A percentile compares a stretch with the other conserved stretches of the same genome.
Conservation (phyloP, 2,329 filamentous ascomycete species). For the Sporothrix globosa region DNA sequence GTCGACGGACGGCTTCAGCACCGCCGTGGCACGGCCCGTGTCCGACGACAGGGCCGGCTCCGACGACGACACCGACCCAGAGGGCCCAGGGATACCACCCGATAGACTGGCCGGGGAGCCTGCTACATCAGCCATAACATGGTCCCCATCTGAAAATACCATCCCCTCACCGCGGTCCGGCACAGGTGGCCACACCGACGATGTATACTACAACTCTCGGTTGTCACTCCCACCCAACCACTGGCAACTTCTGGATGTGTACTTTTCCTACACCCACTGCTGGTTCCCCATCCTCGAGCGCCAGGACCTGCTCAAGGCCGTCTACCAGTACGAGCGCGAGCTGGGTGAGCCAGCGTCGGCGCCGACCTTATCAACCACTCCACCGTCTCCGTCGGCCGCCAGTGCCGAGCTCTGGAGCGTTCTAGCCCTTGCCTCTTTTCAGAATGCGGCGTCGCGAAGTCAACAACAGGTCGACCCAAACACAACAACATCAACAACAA, state of each 20-base stretch:
- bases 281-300: slow-evolving; percentile 77
- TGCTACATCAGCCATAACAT: slow-evolving; percentile 37
- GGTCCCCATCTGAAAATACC: slow-evolving; percentile 44
- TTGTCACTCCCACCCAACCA: slow-evolving; percentile 54
- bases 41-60: slow-evolving; percentile 11
- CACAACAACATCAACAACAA: neutral
- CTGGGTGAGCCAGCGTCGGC: neutral
- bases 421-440: slow-evolving; percentile 60
- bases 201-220: neutral
- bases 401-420: slow-evolving; percentile 61
- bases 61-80: slow-evolving; percentile 5
- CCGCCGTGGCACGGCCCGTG: neutral
- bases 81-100: neutral
- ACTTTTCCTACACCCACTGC: slow-evolving; percentile 74
- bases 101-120: too few relatives aligned
- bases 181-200: neutral
- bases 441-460: slow-evolving; percentile 46
- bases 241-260: slow-evolving; percentile 68
- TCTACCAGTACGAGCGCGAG: slow-evolving; percentile 46
- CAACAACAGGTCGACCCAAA: neutral
- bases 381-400: neutral
- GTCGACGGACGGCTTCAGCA: slow-evolving; percentile 49
- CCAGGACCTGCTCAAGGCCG: slow-evolving; percentile 59
- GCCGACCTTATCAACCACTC: neutral
- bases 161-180: slow-evolving; percentile 3